Evolutionary conservation across 257 asterid species (phyloP).

Genomic region (Petunia axillaris): DNA sequence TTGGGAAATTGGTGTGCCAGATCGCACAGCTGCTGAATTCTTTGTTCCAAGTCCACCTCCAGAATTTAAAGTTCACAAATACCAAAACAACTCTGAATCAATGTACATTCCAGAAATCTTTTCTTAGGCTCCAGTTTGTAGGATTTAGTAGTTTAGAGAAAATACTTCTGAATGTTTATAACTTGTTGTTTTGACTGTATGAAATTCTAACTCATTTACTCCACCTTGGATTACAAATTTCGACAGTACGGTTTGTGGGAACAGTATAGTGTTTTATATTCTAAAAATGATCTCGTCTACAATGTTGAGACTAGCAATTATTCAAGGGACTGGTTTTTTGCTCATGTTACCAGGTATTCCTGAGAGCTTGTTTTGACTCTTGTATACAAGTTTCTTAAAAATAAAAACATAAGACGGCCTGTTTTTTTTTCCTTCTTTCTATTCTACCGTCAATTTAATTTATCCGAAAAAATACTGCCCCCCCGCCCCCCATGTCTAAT

Average conservation of each 20-base stretch:
- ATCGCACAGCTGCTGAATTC: constrained; percentile 67
- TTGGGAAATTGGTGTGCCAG: constrained; percentile 82
- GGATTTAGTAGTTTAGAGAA: background rate
- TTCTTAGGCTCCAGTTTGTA: background rate
- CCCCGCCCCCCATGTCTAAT: too few relatives aligned
- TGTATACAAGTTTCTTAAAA: background rate
- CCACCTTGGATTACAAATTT: constrained; percentile 40
- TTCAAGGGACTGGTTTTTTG: constrained; percentile 62
- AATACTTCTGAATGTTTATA: background rate
- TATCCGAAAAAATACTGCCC: too few relatives aligned
- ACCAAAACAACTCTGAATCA: background rate
- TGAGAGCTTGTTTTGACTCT: background rate
- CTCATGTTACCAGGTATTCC: constrained; percentile 57
- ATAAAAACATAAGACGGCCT: too few relatives aligned
- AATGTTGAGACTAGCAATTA: constrained; percentile 49
- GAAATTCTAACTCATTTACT: background rate
- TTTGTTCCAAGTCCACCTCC: constrained; percentile 53
- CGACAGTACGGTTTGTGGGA: constrained; percentile 70
- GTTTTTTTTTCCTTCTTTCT: background rate
- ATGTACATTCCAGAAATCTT: background rate
- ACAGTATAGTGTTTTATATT: constrained; percentile 49
- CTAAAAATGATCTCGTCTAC: constrained; percentile 47
- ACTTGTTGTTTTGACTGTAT: background rate
- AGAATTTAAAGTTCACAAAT: background rate
- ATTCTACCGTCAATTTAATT: too few relatives aligned